phyloP scores from a whole-genome alignment of 2,329 filamentous ascomycete species.

The Pestalotiopsis sp. region DNA sequence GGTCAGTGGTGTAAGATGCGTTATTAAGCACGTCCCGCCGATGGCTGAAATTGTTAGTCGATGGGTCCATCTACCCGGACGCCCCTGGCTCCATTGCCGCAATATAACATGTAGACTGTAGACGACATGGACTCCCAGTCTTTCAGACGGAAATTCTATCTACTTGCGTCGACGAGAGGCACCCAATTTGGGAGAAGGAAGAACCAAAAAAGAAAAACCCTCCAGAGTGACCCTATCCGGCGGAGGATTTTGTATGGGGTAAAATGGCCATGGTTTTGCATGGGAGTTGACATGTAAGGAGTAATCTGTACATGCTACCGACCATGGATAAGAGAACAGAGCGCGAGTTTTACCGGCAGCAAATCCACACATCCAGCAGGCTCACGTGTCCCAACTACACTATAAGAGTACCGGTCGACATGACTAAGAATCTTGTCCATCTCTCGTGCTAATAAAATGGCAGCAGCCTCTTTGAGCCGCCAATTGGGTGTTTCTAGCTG shows the following conservation, averaged over 20 bases:
- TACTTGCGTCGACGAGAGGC: not conserved
- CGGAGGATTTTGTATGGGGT: too few relatives aligned
- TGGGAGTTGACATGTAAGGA: too few relatives aligned
- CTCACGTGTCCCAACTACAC: too few relatives aligned
- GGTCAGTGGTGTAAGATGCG: not conserved
- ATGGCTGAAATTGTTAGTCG: constrained; percentile 5
- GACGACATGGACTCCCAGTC: constrained; percentile 4
- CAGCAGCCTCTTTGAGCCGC: not conserved
- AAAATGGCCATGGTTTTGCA: too few relatives aligned
- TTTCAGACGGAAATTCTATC: constrained; percentile 2
- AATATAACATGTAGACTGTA: constrained; percentile 1
- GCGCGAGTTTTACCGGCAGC: too few relatives aligned
- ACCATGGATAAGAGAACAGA: too few relatives aligned
- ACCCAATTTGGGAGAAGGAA: not conserved
- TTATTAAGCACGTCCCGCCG: constrained; percentile 4
- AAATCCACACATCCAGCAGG: too few relatives aligned
- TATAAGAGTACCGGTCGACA: too few relatives aligned
- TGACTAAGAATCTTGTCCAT: too few relatives aligned
- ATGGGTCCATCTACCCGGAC: not conserved
- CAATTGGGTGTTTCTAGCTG: not conserved
- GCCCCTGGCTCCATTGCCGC: not conserved
- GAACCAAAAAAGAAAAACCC: not conserved
- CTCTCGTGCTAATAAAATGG: not conserved
- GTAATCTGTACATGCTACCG: too few relatives aligned
- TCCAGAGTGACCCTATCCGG: too few relatives aligned